Percentiles rank a stretch among this genome's conserved stretches.
Conservation (phyloP, 2,329 filamentous ascomycete species). For the Cryphonectria nitschkei region DNA sequence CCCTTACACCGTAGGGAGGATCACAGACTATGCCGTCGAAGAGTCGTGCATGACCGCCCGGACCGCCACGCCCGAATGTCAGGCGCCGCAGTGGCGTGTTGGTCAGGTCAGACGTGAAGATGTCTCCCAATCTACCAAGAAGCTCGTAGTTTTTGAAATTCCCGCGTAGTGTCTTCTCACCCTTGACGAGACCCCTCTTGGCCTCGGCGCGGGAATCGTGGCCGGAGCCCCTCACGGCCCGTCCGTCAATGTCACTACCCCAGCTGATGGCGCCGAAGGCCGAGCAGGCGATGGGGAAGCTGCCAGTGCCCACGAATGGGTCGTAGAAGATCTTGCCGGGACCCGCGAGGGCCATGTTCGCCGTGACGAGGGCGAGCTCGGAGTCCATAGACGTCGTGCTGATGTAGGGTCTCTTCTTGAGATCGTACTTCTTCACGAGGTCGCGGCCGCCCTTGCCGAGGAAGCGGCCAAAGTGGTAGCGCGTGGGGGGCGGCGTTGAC, state of each 20-base stretch:
- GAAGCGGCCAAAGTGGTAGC: conserved; percentile 73
- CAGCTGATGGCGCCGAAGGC: conserved; percentile 85
- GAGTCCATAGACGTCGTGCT: conserved; percentile 98
- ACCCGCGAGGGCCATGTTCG: conserved; percentile 82
- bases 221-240: conserved; percentile 72
- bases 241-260: conserved; percentile 92
- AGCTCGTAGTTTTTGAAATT: conserved; percentile 89
- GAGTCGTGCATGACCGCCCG: conserved; percentile 45
- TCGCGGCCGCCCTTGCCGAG: conserved; percentile 70
- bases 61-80: conserved; percentile 37
- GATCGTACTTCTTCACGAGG: conserved; percentile 73
- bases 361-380: conserved; percentile 86
- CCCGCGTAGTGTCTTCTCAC: conserved; percentile 56
- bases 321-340: conserved; percentile 91
- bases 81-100: conserved; percentile 73
- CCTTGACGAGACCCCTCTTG: conserved; percentile 28
- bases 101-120: conserved; percentile 85
- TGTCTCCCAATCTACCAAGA: conserved; percentile 68
- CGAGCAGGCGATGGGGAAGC: conserved; percentile 86
- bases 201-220: conserved; percentile 53
- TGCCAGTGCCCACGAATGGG: conserved; percentile 93
- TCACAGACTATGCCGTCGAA: conserved; percentile 95
- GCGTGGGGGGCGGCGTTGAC: conserved; percentile 57
- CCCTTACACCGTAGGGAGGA: conserved; percentile 92
- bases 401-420: conserved; percentile 94